Percentiles rank a stretch among this genome's conserved stretches.
Conservation (phyloP, 768 basidiomycete genomes). For the Pulveroboletus sp. region DNA sequence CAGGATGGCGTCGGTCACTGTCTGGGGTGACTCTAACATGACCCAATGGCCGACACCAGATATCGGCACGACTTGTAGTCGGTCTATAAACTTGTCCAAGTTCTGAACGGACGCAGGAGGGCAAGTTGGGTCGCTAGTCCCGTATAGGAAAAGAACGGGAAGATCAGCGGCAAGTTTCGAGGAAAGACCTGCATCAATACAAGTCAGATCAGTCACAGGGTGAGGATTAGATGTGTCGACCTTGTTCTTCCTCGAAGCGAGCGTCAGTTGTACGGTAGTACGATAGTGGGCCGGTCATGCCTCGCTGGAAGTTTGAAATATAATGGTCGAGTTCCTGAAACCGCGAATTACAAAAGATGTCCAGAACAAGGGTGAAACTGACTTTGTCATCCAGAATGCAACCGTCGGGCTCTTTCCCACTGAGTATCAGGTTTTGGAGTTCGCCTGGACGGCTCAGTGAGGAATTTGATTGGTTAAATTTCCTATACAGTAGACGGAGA, state of each 20-base stretch:
- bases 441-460: neutral
- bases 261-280: constrained; percentile 66
- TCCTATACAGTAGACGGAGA: constrained; percentile 12
- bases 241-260: constrained; percentile 66
- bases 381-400: constrained; percentile 23
- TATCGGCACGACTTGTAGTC: constrained; percentile 49
- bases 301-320: constrained; percentile 40
- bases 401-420: constrained; percentile 1
- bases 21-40: constrained; percentile 58
- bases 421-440: constrained; percentile 9
- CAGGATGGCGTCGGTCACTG: constrained; percentile 47
- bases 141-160: constrained; percentile 61
- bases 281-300: constrained; percentile 70
- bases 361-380: neutral
- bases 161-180: constrained; percentile 43
- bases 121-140: constrained; percentile 53
- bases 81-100: constrained; percentile 47
- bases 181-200: constrained; percentile 40
- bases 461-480: neutral
- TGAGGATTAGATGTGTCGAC: constrained; percentile 14
- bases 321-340: constrained; percentile 58
- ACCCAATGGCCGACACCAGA: constrained; percentile 68
- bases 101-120: constrained; percentile 39
- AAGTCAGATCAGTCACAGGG: neutral
- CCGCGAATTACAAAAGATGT: constrained; percentile 3